Conservation (phyloP, 2,329 filamentous ascomycete genomes). For the Colletotrichum musicola region DNA sequence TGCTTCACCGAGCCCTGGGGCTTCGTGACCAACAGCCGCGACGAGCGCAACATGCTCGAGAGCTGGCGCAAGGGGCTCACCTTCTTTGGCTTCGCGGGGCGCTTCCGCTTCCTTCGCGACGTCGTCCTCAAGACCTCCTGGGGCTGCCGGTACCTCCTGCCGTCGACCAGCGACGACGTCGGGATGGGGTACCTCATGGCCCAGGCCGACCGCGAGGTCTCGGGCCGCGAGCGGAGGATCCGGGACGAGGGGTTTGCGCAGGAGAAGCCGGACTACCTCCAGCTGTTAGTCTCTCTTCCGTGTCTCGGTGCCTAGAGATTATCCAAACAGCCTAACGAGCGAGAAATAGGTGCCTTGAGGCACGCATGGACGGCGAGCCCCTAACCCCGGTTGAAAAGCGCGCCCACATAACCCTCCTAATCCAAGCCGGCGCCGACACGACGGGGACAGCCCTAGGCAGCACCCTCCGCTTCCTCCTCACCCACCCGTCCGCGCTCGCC, state of each 20-base stretch:
- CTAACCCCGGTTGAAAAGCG: constrained; percentile 15
- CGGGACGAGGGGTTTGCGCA: constrained; percentile 7
- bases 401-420: constrained; percentile 24
- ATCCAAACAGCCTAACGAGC: too few relatives aligned
- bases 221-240: constrained; percentile 16
- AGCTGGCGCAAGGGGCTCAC: constrained; percentile 22
- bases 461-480: constrained; percentile 27
- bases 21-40: constrained; percentile 25
- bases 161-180: constrained; percentile 7
- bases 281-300: constrained; percentile 13
- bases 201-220: constrained; percentile 23
- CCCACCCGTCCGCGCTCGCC: neutral
- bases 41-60: constrained; percentile 24
- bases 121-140: neutral
- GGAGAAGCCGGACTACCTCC: constrained; percentile 21
- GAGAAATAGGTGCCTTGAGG: too few relatives aligned
- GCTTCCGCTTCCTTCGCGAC: constrained; percentile 25
- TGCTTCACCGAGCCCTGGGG: constrained; percentile 28
- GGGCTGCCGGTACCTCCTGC: constrained; percentile 16
- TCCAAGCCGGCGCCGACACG: constrained; percentile 31
- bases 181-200: constrained; percentile 31
- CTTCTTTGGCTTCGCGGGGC: constrained; percentile 20
- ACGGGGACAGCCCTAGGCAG: constrained; percentile 27
- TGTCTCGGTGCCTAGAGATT: too few relatives aligned
- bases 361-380: constrained; percentile 21